These are phyloP conservation scores for Streptanthus diversifolius DNA, from an alignment of 345 rosid species.

Conservation along the genomic window DNA sequence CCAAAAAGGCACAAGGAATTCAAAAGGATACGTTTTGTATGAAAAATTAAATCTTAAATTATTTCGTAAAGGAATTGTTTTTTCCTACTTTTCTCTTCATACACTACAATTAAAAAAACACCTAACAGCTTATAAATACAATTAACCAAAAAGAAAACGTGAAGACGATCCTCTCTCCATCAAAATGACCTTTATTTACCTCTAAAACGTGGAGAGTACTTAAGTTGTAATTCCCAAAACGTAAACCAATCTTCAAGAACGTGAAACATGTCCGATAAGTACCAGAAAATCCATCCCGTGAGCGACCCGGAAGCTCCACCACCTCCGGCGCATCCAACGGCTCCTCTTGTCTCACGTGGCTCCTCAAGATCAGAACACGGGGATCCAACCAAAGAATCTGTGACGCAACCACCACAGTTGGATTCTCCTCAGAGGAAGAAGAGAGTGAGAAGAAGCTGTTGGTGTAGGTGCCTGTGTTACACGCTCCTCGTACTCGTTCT, in stretches of 20 bases:
- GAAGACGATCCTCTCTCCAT: slow-evolving; percentile 11
- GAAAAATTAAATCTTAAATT: background rate
- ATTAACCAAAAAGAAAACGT: slow-evolving; percentile 5
- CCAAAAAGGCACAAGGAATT: slow-evolving; percentile 8
- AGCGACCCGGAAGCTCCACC: slow-evolving; percentile 52
- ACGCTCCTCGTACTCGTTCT: slow-evolving; percentile 48
- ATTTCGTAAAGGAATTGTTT: background rate
- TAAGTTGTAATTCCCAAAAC: background rate
- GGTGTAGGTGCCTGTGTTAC: slow-evolving; percentile 68
- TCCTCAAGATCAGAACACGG: slow-evolving; percentile 41
- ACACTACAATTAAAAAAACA: background rate
- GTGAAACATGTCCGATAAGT: slow-evolving; percentile 53
- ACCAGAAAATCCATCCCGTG: slow-evolving; percentile 60
- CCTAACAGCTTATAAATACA: slow-evolving; percentile 16
- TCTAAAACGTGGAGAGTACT: background rate
- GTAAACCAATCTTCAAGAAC: background rate
- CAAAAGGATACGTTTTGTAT: slow-evolving; percentile 6
- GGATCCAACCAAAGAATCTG: slow-evolving; percentile 21
- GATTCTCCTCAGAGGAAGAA: slow-evolving; percentile 43
- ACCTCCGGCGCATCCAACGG: slow-evolving; percentile 37
- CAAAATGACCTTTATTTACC: background rate
- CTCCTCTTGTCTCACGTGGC: slow-evolving; percentile 49
- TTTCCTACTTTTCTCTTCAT: background rate
- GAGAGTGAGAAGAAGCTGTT: slow-evolving; percentile 46
- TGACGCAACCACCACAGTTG: slow-evolving; percentile 7